A percentile compares a stretch with the other conserved stretches of the same genome.
Evolutionary conservation across 805 yeast genomes (phyloP).

Genomic region (Schwanniomyces vanrijiae): DNA sequence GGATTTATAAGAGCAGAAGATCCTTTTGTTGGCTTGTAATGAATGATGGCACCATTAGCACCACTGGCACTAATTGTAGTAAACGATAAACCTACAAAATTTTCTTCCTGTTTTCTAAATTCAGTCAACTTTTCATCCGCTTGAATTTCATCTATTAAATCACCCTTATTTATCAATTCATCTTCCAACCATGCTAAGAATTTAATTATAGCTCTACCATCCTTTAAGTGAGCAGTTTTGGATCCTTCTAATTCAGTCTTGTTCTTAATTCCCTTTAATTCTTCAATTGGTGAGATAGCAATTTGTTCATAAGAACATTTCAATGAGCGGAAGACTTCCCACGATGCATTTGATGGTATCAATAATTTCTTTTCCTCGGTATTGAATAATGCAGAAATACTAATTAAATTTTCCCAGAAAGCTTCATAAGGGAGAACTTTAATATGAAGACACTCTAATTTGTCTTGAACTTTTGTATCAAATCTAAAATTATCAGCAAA

Average conservation of each 20-base stretch:
- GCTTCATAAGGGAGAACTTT: constrained; percentile 41
- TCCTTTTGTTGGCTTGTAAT: constrained; percentile 58
- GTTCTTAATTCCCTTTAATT: constrained; percentile 54
- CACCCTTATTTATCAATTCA: constrained; percentile 42
- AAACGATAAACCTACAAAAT: constrained; percentile 66
- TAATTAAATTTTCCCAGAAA: constrained; percentile 45
- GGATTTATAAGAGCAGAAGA: constrained; percentile 51
- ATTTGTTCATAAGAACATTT: constrained; percentile 28
- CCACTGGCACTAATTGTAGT: constrained; percentile 77
- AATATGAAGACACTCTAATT: constrained; percentile 24
- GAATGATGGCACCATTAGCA: constrained; percentile 74
- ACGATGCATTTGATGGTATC: constrained; percentile 33
- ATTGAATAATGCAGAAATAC: constrained; percentile 36
- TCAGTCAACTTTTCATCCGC: constrained; percentile 51
- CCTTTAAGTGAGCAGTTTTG: constrained; percentile 53
- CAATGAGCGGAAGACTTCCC: constrained; percentile 39
- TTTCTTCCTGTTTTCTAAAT: constrained; percentile 39
- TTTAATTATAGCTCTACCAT: constrained; percentile 54
- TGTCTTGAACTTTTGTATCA: constrained; percentile 23
- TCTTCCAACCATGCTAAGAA: constrained; percentile 62
- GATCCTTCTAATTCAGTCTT: constrained; percentile 51
- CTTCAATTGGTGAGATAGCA: constrained; percentile 43
- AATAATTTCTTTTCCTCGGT: constrained; percentile 28
- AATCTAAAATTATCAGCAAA: constrained; percentile 46
- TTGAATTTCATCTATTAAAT: constrained; percentile 54